phyloP scores from a whole-genome alignment of 441 rosid species.

The Erodium chrysanthum region DNA sequence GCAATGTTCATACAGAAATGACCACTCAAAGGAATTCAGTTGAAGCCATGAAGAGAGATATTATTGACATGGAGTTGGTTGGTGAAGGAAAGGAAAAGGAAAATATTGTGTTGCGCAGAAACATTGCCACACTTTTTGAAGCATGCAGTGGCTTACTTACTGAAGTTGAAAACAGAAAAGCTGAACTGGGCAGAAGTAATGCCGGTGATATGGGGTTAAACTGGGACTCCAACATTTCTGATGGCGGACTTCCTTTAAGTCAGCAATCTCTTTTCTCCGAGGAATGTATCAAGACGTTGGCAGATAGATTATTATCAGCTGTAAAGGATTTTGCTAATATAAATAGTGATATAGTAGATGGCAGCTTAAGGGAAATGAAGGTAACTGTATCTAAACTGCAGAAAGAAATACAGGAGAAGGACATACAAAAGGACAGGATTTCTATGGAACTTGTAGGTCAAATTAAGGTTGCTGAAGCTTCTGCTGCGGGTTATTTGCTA shows the following conservation, averaged over 20 bases:
- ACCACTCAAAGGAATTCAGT: slow-evolving; percentile 32
- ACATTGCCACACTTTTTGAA: slow-evolving; percentile 53
- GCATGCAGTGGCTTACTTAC: slow-evolving; percentile 48
- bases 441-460: slow-evolving; percentile 84
- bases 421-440: slow-evolving; percentile 68
- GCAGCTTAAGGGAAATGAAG: slow-evolving; percentile 65
- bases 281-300: slow-evolving; percentile 48
- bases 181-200: slow-evolving; percentile 34
- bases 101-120: slow-evolving; percentile 40
- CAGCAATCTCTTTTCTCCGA: slow-evolving; percentile 36
- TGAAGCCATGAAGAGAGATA: slow-evolving; percentile 39
- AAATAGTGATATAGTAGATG: slow-evolving; percentile 45
- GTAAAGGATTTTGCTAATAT: slow-evolving; percentile 41
- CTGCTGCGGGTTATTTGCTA: slow-evolving; percentile 42
- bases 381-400: slow-evolving; percentile 57
- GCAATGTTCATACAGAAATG: slow-evolving; percentile 33
- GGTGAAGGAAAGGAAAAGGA: slow-evolving; percentile 51
- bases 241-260: slow-evolving; percentile 23
- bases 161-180: slow-evolving; percentile 64
- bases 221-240: slow-evolving; percentile 24
- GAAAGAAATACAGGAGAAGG: slow-evolving; percentile 91
- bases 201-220: slow-evolving; percentile 17
- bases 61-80: slow-evolving; percentile 30
- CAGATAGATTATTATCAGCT: slow-evolving; percentile 43
- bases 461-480: slow-evolving; percentile 88